Percentiles rank a stretch among this genome's conserved stretches.
Evolutionary conservation across 805 yeast species (phyloP).

Genomic region (Metschnikowia henanensis): DNA sequence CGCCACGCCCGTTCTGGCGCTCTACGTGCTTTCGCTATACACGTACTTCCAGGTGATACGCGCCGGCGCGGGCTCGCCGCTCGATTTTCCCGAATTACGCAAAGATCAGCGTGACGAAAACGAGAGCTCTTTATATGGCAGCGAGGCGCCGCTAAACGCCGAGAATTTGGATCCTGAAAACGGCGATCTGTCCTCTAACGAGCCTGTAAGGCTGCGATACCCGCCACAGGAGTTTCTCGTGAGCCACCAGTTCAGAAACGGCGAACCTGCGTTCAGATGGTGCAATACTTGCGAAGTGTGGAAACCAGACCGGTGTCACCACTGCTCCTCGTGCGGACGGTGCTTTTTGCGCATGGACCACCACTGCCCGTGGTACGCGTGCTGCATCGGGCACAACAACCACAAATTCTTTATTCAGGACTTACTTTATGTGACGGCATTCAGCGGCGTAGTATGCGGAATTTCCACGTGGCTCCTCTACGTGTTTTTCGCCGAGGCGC

Average conservation of each 20-base stretch:
- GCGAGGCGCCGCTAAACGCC: neutral
- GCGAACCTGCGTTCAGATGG: conserved; percentile 58
- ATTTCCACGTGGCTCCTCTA: conserved; percentile 45
- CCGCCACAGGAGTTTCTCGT: conserved; percentile 39
- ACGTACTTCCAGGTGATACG: conserved; percentile 54
- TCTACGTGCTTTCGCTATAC: conserved; percentile 41
- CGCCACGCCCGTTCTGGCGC: conserved; percentile 16
- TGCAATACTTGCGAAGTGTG: conserved; percentile 53
- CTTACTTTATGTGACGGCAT: conserved; percentile 52
- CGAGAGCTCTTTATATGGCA: conserved; percentile 20
- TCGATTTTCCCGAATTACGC: conserved; percentile 49
- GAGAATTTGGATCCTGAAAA: neutral
- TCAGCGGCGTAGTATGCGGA: conserved; percentile 42
- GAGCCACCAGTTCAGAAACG: conserved; percentile 43
- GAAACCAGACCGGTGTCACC: conserved; percentile 64
- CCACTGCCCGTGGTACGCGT: conserved; percentile 88
- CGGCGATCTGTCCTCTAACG: neutral
- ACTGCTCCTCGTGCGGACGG: conserved; percentile 48
- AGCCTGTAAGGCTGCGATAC: conserved; percentile 2
- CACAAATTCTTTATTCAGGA: conserved; percentile 81
- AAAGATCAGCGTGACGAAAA: conserved; percentile 16
- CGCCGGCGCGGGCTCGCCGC: conserved; percentile 66
- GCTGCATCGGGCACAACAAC: conserved; percentile 81
- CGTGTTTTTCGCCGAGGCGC: conserved; percentile 45
- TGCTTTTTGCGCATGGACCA: conserved; percentile 59